Evolutionary conservation across 23 red algal species (phyloP), one percentile per base, ranked within the genome.

Genomic region (Chondrus crispus): DNA sequence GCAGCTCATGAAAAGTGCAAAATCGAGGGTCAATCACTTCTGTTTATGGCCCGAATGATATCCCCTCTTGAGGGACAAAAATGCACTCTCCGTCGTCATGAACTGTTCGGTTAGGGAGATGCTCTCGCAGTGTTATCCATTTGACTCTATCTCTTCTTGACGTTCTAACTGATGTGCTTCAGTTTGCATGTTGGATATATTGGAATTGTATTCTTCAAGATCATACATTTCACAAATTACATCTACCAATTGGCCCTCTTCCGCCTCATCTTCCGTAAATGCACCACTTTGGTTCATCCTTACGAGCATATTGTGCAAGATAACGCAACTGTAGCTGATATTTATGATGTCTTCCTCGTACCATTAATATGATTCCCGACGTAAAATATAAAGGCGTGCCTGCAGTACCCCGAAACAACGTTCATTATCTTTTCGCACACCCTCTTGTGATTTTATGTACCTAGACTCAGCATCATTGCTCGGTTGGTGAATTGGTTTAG

Each of bases 391-490:
- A 68, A 71, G n/a, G n/a, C 82, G 53, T 44, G 37, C 82, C 82
- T 70, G 82, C 9, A 86, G 35, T 42, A 29, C 54, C 16, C 58
- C 82, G 16, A 70, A 68, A 29, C 0, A 24, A 19, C 45, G 22
- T 42, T 86, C 82, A 28, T 71, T 71, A 58, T 86, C 2, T 42
- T 86, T 86, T 29, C 82, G 2, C 47, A 71, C 22, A 13, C 58
- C 54, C 47, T 86, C 55, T 71, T 86, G 82, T 11, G 20, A 14
- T 68, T 86, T 86, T 2, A 29, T 86, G 40, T 70, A 71, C 35
- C 36, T 28, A 36, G 18, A 42, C 30, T 86, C 57, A 10, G 70
- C 1, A 5, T 70, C 60, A 28, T 1, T 32, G 28, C 22, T 58
- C 19, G 60, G 82, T 28, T 41, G 24, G 41, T 72, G 82, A 33